Conservation (phyloP, 2,329 filamentous ascomycete genomes). For the Eutypella sp. region DNA sequence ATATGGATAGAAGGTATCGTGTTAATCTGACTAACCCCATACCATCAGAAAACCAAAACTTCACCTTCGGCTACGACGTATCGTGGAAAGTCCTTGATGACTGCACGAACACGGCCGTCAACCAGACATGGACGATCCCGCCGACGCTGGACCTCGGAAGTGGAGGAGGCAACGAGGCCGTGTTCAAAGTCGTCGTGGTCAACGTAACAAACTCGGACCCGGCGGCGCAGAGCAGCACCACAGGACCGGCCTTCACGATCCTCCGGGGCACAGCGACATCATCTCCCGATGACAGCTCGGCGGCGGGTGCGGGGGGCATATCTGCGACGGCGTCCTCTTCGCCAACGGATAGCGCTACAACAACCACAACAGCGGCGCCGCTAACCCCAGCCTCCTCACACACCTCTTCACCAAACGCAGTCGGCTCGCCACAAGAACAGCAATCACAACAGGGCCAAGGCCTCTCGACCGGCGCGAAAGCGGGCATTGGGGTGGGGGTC, state of each 20-base stretch:
- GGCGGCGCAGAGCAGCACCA: not conserved
- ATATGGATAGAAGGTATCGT: too few species aligned
- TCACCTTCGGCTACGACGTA: not conserved
- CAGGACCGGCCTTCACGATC: not conserved
- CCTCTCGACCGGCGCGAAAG: not conserved
- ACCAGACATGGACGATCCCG: not conserved
- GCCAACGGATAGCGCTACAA: not conserved
- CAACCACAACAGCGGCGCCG: not conserved
- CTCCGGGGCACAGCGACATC: not conserved
- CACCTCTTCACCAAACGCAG: not conserved
- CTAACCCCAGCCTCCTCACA: too few species aligned
- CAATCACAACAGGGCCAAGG: not conserved
- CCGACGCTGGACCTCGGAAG: not conserved
- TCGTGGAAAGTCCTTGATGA: not conserved
- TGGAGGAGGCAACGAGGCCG: not conserved
- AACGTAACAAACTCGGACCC: not conserved
- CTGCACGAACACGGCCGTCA: not conserved
- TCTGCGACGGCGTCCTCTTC: not conserved
- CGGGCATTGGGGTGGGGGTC: not conserved
- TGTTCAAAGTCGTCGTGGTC: not conserved
- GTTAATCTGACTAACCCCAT: not conserved
- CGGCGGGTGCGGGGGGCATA: not conserved
- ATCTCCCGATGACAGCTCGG: not conserved
- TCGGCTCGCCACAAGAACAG: not conserved
- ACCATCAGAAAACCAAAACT: not conserved